These are phyloP conservation scores for Monilinia laxa DNA, from an alignment of 2,329 filamentous ascomycete species.

Conservation along the genomic window DNA sequence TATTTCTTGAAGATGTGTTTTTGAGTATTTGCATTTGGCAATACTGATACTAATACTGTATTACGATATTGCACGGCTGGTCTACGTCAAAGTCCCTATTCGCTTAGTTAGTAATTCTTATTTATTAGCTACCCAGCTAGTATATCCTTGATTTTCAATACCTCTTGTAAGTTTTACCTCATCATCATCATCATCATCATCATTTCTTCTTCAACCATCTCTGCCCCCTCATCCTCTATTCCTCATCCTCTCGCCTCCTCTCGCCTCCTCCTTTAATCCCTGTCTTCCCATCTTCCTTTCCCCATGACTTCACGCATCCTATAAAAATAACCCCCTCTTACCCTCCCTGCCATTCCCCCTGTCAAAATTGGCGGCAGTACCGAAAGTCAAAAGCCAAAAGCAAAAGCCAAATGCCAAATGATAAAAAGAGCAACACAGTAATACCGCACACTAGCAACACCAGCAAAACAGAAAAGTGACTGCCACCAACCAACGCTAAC, in stretches of 20 bases:
- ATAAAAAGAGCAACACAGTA: not conserved
- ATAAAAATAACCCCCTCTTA: not conserved
- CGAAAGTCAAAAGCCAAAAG: not conserved
- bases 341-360: not conserved
- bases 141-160: too few species aligned
- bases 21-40: too few species aligned
- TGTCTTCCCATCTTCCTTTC: constrained; percentile 2
- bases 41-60: too few species aligned
- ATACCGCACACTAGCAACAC: too few species aligned
- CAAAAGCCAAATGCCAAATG: not conserved
- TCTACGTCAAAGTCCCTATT: too few species aligned
- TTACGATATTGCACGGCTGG: too few species aligned
- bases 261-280: not conserved
- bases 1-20: too few species aligned
- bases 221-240: not conserved
- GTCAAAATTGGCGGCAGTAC: not conserved
- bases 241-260: not conserved
- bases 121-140: too few species aligned
- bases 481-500: too few species aligned
- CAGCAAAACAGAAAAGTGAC: too few species aligned
- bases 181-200: not conserved
- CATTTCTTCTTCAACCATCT: not conserved
- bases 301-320: not conserved
- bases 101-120: too few species aligned
- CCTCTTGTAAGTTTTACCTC: too few species aligned